Base-by-base conservation (phyloP, 179 eudicot genomes). In the Patellifolia procumbens region DNA sequence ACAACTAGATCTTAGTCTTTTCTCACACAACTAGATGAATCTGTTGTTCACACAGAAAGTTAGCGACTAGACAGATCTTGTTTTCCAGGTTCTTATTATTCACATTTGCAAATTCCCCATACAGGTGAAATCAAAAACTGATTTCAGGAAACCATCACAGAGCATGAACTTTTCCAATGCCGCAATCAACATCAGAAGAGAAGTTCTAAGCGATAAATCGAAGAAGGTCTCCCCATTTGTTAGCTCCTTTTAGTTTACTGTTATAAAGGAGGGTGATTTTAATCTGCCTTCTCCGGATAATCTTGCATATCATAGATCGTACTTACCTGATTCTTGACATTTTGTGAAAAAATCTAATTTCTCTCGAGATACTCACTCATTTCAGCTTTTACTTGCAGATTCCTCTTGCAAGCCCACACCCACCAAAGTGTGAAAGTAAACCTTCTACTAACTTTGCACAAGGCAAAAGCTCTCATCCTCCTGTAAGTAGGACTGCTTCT, bases 41-140 rank as follows among this genome's bases (percentile, higher is more conserved):
- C 4, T 26, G n/a, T n/a, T n/a, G n/a, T n/a, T n/a, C n/a, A n/a
- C 61, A 58, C 32, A n/a, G 51, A 10, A n/a, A 20, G 8, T 22
- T 11, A 5, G 35, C n/a, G 31, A 31, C 39, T 35, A 35, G 61
- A 51, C 35, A 65, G 32, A 58, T 1, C 32, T 8, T 22, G 42
- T 73, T 62, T 42, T 32, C 69, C 19, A 7, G 43, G 43, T 37
- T 48, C 65, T n/a, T 56, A 62, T 58, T 26, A 39, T 29, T 80
- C 17, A 77, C 52, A 71, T 61, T 28, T 45, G 73, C 68, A 68
- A 58, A 16, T 13, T 39, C 55, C 7, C 34, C 51, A 28, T 80
- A 78, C 84, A 83, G 89, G 83, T 74, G 58, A 87, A 87, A 83
- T 58, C 80, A 24, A 83, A 74, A 71, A 68, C 71, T 53, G 79